phyloP scores from a whole-genome alignment of 2,329 filamentous ascomycete genomes.

The Penicillium griseofulvum region DNA sequence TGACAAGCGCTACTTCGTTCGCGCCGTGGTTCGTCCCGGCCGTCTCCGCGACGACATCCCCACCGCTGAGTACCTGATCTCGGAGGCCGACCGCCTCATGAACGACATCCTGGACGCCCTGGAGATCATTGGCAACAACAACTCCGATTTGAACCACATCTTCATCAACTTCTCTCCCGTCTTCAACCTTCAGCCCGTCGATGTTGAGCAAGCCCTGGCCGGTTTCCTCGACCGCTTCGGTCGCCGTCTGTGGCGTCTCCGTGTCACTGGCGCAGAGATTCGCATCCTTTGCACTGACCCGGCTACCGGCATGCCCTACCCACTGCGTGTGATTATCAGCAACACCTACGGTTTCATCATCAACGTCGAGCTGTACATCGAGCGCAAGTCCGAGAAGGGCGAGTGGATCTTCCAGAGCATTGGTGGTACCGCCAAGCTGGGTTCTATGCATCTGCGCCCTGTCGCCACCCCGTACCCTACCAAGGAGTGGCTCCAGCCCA shows the following conservation, averaged over 20 bases:
- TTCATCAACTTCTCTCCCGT: conserved; percentile 99
- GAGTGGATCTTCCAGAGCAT: conserved; percentile 99
- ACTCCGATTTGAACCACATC: conserved; percentile 98
- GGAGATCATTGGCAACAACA: conserved; percentile 98
- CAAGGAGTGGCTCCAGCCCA: conserved; percentile 98
- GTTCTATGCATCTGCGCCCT: conserved; percentile 87
- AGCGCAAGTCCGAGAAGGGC: conserved; percentile 96
- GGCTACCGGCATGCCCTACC: conserved; percentile 76
- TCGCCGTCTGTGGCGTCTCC: conserved; percentile 89
- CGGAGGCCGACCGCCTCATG: conserved; percentile 92
- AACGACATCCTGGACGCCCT: conserved; percentile 96
- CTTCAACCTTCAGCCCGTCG: conserved; percentile 83
- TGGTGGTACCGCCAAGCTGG: conserved; percentile 90
- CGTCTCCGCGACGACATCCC: conserved; percentile 95
- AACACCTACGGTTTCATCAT: conserved; percentile 99
- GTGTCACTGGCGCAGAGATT: conserved; percentile 95
- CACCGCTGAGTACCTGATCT: conserved; percentile 97
- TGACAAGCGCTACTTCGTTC: conserved; percentile 92
- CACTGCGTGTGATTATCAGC: conserved; percentile 91
- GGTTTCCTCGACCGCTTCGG: conserved; percentile 97
- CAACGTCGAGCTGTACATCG: conserved; percentile 94
- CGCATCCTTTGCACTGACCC: conserved; percentile 97
- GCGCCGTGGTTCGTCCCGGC: conserved; percentile 89
- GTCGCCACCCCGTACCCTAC: conserved; percentile 92
- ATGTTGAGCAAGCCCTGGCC: conserved; percentile 89